phyloP scores from a whole-genome alignment of 306 rosid genomes.

The Malus asiatica region DNA sequence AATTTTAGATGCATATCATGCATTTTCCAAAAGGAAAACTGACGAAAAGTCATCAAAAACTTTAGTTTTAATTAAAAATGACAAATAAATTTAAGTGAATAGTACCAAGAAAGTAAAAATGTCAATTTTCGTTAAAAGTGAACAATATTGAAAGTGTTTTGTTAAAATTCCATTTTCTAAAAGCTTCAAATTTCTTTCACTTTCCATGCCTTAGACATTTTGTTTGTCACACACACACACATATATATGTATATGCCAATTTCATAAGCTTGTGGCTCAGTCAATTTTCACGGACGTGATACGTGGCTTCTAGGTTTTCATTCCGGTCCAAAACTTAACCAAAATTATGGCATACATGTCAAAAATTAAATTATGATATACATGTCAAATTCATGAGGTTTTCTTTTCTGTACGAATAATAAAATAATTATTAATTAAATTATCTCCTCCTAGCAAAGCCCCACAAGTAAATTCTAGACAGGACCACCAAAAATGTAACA shows the following conservation, averaged over 20 bases:
- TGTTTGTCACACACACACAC: neutral
- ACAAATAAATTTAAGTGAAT: too few species aligned
- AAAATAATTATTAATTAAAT: too few species aligned
- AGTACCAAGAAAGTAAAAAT: too few species aligned
- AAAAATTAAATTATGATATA: too few species aligned
- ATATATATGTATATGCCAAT: constrained; percentile 1
- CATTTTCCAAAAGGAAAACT: too few species aligned
- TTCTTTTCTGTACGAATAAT: too few species aligned
- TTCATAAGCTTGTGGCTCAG: neutral
- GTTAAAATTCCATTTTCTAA: too few species aligned
- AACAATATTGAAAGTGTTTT: too few species aligned
- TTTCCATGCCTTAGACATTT: neutral
- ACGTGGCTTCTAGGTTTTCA: neutral
- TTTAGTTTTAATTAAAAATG: too few species aligned
- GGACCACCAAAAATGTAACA: neutral
- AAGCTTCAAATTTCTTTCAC: neutral
- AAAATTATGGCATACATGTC: neutral
- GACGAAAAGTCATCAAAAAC: too few species aligned
- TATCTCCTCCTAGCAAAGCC: neutral
- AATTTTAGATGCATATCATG: neutral
- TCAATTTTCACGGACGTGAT: neutral
- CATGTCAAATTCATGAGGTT: too few species aligned
- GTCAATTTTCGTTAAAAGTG: too few species aligned
- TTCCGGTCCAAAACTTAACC: constrained; percentile 9
- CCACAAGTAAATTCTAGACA: neutral